Evolutionary conservation across 768 basidiomycete genomes (phyloP).

Genomic region (Lactifluus piperatus): DNA sequence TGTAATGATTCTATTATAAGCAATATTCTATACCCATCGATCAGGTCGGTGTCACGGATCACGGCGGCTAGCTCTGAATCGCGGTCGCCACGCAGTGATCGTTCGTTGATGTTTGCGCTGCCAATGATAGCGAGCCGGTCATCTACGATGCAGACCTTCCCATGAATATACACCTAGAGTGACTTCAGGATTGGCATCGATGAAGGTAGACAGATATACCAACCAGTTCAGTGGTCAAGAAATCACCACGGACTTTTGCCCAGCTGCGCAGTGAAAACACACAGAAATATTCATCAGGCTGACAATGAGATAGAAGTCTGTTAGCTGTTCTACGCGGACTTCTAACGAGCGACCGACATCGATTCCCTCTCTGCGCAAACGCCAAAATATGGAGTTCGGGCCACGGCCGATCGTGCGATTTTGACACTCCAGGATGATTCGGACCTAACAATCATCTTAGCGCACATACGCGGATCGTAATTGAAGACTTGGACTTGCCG

Average conservation of each 20-base stretch:
- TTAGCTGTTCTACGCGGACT: constrained; percentile 2
- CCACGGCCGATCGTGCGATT: constrained; percentile 84
- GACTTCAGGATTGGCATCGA: constrained; percentile 10
- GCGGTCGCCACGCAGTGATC: constrained; percentile 90
- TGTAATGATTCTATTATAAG: too few relatives aligned
- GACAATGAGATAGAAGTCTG: constrained; percentile 3
- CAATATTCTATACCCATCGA: constrained; percentile 54
- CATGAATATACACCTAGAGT: constrained; percentile 78
- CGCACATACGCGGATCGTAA: not conserved
- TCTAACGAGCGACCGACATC: constrained; percentile 45
- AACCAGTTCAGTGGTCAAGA: constrained; percentile 83
- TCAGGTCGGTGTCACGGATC: constrained; percentile 95
- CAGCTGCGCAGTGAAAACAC: constrained; percentile 90
- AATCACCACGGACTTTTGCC: constrained; percentile 80
- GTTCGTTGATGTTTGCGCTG: constrained; percentile 96
- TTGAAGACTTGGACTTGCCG: constrained; percentile 41
- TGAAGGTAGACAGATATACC: constrained; percentile 10
- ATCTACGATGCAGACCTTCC: constrained; percentile 83
- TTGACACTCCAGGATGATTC: constrained; percentile 94
- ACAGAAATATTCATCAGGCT: constrained; percentile 90
- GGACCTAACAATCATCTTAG: constrained; percentile 45
- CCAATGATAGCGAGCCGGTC: constrained; percentile 92
- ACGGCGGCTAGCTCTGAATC: constrained; percentile 94
- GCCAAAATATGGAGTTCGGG: constrained; percentile 82
- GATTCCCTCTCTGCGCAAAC: constrained; percentile 80